Evolutionary conservation across 2,329 filamentous ascomycete species (phyloP), one percentile per base, ranked within the genome.

Genomic region (Trichoderma gracile): DNA sequence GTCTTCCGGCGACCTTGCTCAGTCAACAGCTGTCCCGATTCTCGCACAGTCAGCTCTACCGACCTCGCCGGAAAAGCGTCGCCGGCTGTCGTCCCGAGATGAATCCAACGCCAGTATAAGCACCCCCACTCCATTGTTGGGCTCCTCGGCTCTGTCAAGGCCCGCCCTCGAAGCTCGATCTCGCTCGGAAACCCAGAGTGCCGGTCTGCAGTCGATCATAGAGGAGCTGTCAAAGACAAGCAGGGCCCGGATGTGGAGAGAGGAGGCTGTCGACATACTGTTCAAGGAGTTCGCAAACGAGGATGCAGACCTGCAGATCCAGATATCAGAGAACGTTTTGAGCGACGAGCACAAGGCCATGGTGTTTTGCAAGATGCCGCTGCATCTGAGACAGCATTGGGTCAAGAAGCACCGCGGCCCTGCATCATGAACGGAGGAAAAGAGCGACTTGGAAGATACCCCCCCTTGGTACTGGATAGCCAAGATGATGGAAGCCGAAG

Each of bases 321-420:
- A 83, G 72, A 84, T 87, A 40, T 83, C 84, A 0, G 84, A 87
- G 72, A 83, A 83, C 67, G 80, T 84, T 1, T 76, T 87, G 27
- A 80, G 82, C n/a, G 82, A 86, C 68, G 82, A 86, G 67, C 83
- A 82, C 70, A 86, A 85, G 71, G 85, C 84, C 33, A 82, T 86
- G 78, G 80, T 86, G 47, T 87, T 86, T 68, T 85, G 84, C 76
- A 86, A 86, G 75, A 86, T 86, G 83, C 81, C 84, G 0, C 73
- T 78, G 2, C 71, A 73, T 12, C 73, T 87, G 66, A 77, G 84
- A 54, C 78, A 80, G 66, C 84, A 86, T 69, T 87, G 84, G 84
- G 81, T 87, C 2, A 81, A 78, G 69, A 74, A 81, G 62, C 74
- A 85, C 62, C 74, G 82, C 27, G 83, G 85, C 67, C 73, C 23